Conservation (phyloP, 805 yeast species). For the Kluyveromyces nonfermentans region DNA sequence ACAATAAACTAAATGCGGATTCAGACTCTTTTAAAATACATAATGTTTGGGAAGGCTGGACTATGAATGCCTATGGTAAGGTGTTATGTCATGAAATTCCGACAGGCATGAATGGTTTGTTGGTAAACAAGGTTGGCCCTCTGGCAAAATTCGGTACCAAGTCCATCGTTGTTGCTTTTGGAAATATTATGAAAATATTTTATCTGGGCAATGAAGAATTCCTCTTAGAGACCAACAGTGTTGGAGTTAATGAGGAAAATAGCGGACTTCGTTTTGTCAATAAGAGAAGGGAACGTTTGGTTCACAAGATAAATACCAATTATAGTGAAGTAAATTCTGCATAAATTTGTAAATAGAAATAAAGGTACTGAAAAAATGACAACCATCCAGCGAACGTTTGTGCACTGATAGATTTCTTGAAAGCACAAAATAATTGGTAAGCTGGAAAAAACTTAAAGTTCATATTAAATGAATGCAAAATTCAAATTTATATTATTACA, state of each 20-base stretch:
- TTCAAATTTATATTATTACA: background rate
- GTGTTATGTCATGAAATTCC: conserved; percentile 53
- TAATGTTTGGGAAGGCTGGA: conserved; percentile 73
- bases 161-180: conserved; percentile 65
- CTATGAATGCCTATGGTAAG: conserved; percentile 59
- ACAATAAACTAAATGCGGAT: conserved; percentile 6
- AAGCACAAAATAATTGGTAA: too few species aligned
- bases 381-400: too few species aligned
- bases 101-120: conserved; percentile 35
- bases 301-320: conserved; percentile 11
- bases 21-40: conserved; percentile 28
- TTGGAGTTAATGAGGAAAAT: conserved; percentile 32
- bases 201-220: conserved; percentile 70
- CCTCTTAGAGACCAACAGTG: conserved; percentile 47
- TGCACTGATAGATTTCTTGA: too few species aligned
- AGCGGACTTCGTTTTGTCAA: conserved; percentile 45
- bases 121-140: conserved; percentile 50
- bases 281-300: conserved; percentile 35
- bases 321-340: conserved; percentile 5
- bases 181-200: conserved; percentile 60
- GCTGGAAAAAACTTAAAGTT: background rate
- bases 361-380: too few species aligned
- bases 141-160: conserved; percentile 68
- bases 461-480: background rate
- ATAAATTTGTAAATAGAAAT: background rate